phyloP scores from a whole-genome alignment of 2,329 filamentous ascomycete species.

The Fusarium anguioides region DNA sequence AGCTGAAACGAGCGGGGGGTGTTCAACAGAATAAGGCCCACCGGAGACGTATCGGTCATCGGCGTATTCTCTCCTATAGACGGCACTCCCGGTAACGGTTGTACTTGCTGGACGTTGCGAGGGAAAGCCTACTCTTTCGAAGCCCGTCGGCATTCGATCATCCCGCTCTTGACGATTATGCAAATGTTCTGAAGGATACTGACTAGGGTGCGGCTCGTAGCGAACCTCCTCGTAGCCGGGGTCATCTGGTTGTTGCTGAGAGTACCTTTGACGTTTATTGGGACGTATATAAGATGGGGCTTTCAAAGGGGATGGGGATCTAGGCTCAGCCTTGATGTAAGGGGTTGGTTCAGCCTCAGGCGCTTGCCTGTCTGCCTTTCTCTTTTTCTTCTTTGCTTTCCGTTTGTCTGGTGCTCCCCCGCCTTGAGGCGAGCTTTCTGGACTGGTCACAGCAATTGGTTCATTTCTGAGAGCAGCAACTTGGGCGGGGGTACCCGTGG shows the following conservation, averaged over 20 bases:
- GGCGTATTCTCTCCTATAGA: slow-evolving; percentile 50
- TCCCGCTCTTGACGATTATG: slow-evolving; percentile 46
- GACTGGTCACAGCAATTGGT: slow-evolving; percentile 61
- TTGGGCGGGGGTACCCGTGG: slow-evolving; percentile 59
- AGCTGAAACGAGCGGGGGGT: slow-evolving; percentile 53
- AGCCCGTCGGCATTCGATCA: slow-evolving; percentile 50
- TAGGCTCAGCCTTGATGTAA: slow-evolving; percentile 73
- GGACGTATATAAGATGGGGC: slow-evolving; percentile 65
- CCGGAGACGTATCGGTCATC: slow-evolving; percentile 48
- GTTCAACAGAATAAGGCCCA: slow-evolving; percentile 49
- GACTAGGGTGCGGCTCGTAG: slow-evolving; percentile 55
- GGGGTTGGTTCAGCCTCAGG: slow-evolving; percentile 61
- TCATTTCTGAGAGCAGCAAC: slow-evolving; percentile 67
- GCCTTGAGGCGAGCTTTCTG: slow-evolving; percentile 69
- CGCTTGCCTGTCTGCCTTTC: slow-evolving; percentile 62
- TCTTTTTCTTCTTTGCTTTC: slow-evolving; percentile 64
- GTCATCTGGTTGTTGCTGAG: slow-evolving; percentile 53
- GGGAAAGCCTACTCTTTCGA: slow-evolving; percentile 45
- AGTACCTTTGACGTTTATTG: slow-evolving; percentile 66
- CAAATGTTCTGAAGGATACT: slow-evolving; percentile 50
- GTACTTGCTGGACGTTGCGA: slow-evolving; percentile 43
- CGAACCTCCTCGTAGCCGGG: slow-evolving; percentile 53
- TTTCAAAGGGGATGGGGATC: slow-evolving; percentile 69
- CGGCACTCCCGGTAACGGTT: slow-evolving; percentile 42
- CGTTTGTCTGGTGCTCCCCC: slow-evolving; percentile 62